These are phyloP conservation scores for Picochlorum sp. DNA, from an alignment of 139 green algal genomes.

Conservation along the genomic window DNA sequence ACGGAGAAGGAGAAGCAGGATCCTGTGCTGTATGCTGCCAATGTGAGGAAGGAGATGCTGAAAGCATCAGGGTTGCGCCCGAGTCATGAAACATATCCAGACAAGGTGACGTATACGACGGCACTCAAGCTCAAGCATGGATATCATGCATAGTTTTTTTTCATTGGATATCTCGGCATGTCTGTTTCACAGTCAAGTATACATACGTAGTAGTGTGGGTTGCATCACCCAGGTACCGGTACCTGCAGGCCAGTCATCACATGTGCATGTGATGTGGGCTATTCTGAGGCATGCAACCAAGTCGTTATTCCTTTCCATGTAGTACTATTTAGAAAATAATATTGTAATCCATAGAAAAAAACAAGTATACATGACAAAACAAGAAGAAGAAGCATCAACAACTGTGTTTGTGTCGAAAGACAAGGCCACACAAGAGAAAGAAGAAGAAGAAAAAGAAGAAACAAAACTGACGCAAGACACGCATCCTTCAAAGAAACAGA, in stretches of 20 bases:
- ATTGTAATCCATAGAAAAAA: neutral
- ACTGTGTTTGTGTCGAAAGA: neutral
- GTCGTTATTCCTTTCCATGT: no score
- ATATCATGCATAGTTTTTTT: neutral
- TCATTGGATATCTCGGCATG: neutral
- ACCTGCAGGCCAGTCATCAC: no score
- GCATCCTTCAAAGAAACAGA: neutral
- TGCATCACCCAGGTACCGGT: no score
- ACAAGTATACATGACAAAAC: neutral
- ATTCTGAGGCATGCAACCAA: no score
- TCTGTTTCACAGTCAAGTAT: neutral
- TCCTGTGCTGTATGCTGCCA: conserved; percentile 57
- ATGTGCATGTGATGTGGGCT: no score
- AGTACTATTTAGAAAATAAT: no score
- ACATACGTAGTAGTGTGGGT: no score
- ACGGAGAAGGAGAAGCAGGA: conserved; percentile 47
- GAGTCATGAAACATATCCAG: conserved; percentile 20
- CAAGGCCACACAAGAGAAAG: neutral
- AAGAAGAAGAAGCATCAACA: neutral
- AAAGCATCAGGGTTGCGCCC: conserved; percentile 20
- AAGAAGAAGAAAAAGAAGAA: neutral
- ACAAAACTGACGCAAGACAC: neutral
- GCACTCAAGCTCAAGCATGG: conserved; percentile 13
- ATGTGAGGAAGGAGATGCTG: conserved; percentile 50
- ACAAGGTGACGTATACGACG: conserved; percentile 46